Evolutionary conservation across 2,329 filamentous ascomycete species (phyloP).

Genomic region (Fusarium gaditjirri): DNA sequence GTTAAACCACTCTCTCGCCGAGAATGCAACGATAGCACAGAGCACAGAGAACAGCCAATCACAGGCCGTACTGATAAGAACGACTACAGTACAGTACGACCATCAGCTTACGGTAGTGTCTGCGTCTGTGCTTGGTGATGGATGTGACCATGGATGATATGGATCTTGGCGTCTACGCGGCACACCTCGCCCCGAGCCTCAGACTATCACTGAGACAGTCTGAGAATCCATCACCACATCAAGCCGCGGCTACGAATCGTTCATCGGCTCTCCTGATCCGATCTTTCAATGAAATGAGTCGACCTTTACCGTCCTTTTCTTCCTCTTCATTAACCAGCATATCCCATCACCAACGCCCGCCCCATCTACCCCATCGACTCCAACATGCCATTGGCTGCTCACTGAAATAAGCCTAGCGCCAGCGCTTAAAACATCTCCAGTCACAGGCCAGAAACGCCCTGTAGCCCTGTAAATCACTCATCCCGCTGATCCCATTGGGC

Average conservation of each 20-base stretch:
- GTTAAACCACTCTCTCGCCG: not conserved
- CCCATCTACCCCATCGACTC: not conserved
- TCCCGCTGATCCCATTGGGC: constrained; percentile 31
- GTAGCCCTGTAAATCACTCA: constrained; percentile 16
- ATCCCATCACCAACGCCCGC: constrained; percentile 6
- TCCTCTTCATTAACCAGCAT: constrained; percentile 2
- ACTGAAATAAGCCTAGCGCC: constrained; percentile 34
- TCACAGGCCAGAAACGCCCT: constrained; percentile 22
- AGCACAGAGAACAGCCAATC: not conserved
- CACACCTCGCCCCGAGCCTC: not conserved
- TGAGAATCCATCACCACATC: constrained; percentile 18
- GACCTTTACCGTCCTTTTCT: not conserved
- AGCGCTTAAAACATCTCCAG: constrained; percentile 44
- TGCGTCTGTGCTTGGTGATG: not conserved
- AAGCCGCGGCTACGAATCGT: constrained; percentile 6
- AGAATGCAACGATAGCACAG: not conserved
- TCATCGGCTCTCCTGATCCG: constrained; percentile 31
- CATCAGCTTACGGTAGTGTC: constrained; percentile 22
- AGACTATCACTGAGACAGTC: not conserved
- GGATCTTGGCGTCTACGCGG: constrained; percentile 13
- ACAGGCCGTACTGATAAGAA: not conserved
- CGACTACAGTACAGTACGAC: no score
- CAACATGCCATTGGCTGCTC: constrained; percentile 27
- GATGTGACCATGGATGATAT: not conserved
- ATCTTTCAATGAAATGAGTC: constrained; percentile 30